Conservation (phyloP, 768 basidiomycete genomes). For the Hirschioporus abietinus region DNA sequence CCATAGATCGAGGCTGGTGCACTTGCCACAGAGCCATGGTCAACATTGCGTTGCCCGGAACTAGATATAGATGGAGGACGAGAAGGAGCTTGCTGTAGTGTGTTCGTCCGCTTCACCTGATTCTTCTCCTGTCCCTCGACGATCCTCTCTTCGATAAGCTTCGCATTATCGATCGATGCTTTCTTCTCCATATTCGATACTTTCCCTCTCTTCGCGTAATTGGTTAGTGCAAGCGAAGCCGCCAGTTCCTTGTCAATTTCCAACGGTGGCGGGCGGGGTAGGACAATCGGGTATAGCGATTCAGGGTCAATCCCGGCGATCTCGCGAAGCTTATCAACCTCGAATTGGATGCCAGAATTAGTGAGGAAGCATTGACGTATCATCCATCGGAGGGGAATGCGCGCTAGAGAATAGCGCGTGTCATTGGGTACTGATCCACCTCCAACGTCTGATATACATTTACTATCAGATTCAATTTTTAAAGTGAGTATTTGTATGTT, state of each 20-base stretch:
- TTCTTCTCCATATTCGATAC: neutral
- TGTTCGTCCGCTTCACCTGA: neutral
- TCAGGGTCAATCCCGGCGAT: slow-evolving; percentile 18
- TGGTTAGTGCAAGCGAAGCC: neutral
- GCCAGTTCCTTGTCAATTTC: slow-evolving; percentile 16
- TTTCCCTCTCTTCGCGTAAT: neutral
- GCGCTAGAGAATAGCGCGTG: slow-evolving; percentile 53
- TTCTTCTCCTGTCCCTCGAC: too few relatives aligned
- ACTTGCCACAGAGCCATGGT: slow-evolving; percentile 5
- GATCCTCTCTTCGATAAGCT: neutral
- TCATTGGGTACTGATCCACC: slow-evolving; percentile 63
- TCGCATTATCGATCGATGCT: neutral
- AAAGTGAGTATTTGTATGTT: neutral
- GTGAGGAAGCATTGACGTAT: slow-evolving; percentile 46
- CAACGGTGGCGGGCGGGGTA: slow-evolving; percentile 14
- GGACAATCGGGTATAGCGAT: slow-evolving; percentile 22
- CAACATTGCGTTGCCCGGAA: neutral
- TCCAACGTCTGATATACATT: slow-evolving; percentile 57
- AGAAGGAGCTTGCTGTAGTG: neutral
- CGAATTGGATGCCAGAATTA: slow-evolving; percentile 36
- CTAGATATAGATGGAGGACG: neutral
- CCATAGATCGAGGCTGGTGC: slow-evolving; percentile 1
- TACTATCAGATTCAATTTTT: slow-evolving; percentile 1
- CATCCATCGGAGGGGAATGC: slow-evolving; percentile 63
- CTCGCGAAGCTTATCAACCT: slow-evolving; percentile 23